Evolutionary conservation across 345 rosid species (phyloP), one percentile per base, ranked within the genome.

Genomic region (Geranium brycei): DNA sequence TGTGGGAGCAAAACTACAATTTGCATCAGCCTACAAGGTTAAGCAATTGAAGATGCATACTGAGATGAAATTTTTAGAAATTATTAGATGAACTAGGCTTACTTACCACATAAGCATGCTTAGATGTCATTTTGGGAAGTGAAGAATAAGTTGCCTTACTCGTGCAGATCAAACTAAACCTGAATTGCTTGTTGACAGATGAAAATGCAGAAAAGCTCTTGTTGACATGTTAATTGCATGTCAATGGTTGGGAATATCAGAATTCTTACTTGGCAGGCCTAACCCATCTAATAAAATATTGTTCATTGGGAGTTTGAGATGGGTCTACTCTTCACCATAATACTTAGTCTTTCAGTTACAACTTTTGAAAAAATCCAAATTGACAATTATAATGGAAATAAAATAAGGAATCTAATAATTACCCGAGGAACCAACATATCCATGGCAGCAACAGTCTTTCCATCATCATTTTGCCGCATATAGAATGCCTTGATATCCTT

Each of bases 381-480:
- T 8, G 15, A 47, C 13, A 58, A 18, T 18, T 19, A 55, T 31
- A 31, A 55, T 57, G 14, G 55, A 41, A 40, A 47, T 8, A 2
- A 40, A 38, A 64, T 28, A 12, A 18, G 35, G 66, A 62, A 47
- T 47, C n/a, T 56, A 13, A 31, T 40, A 35, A 30, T 78, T 86
- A 93, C 97, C 85, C 86, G 87, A 77, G 99, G 99, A 70, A 93
- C 97, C 55, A 93, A 75, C 95, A 93, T 69, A 79, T 93, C 99
- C 99, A 93, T 93, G 23, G 99, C 99, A 19, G 99, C 99, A 51
- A 93, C 99, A 38, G 99, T 93, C 80, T 83, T 93, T 32, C 96
- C 97, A 67, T 93, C 99, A 59, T 88, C 91, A 69, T 93, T 93
- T 79, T 88, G 87, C 58, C 99, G 87, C 99, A 93, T 90, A 72